These are phyloP conservation scores for Astrothelium macrocarpum DNA, from an alignment of 495 filamentous ascomycete genomes.

Conservation along the genomic window DNA sequence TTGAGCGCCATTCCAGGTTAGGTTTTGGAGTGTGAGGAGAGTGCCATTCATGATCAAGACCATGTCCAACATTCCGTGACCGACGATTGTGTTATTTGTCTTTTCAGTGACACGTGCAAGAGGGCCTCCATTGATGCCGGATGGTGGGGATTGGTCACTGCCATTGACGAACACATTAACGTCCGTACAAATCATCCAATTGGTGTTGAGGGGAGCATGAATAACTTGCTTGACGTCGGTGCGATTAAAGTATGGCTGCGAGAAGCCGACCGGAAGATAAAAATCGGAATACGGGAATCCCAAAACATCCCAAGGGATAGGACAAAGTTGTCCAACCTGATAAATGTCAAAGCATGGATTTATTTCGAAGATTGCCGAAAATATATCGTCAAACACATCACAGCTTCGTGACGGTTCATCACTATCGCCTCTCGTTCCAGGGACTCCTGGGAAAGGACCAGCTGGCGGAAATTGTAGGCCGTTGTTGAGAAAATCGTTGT, in stretches of 20 bases:
- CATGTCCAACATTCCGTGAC: conserved; percentile 55
- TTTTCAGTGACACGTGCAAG: conserved; percentile 62
- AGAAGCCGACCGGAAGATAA: conserved; percentile 35
- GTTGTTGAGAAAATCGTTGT: conserved; percentile 48
- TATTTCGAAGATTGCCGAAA: conserved; percentile 44
- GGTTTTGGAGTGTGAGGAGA: conserved; percentile 69
- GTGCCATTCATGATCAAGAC: conserved; percentile 57
- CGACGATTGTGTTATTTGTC: conserved; percentile 59
- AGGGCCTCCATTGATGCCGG: conserved; percentile 26
- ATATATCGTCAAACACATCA: conserved; percentile 46
- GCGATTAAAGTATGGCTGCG: conserved; percentile 66
- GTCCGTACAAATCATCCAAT: conserved; percentile 17
- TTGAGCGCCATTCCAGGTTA: conserved; percentile 67
- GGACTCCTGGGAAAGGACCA: conserved; percentile 42
- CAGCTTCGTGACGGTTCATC: conserved; percentile 22
- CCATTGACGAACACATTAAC: conserved; percentile 20
- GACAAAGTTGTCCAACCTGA: conserved; percentile 64
- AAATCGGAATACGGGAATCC: conserved; percentile 53
- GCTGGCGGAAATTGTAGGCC: conserved; percentile 64
- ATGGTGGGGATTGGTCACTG: conserved; percentile 22
- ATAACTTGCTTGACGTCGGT: conserved; percentile 64
- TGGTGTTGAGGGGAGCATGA: conserved; percentile 45
- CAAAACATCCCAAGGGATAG: conserved; percentile 60
- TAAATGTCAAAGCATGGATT: conserved; percentile 82
- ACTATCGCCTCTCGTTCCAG: conserved; percentile 23